Base-by-base conservation (phyloP, 352 stramenopile genomes). In the Pythium sukuiense region DNA sequence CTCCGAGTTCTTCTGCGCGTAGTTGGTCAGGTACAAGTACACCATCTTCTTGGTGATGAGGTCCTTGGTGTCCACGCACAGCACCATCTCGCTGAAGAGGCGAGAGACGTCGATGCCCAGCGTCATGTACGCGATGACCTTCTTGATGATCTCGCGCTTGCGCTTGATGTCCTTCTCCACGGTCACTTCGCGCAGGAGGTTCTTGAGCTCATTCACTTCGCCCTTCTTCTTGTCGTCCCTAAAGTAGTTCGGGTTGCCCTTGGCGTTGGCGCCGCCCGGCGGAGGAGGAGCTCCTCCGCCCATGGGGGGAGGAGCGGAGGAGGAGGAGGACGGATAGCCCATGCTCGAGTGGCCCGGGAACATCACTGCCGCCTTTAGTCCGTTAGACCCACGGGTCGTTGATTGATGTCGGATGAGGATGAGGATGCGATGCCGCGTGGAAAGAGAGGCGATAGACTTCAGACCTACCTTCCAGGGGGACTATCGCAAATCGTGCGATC, bases 1-100 rank as follows among this genome's bases (percentile, higher is more conserved):
- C 61, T 99, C 97, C 37, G 97, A 97, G 80, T 99, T 99, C 65
- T 97, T 97, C 63, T 97, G 87, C 6, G 98, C 98, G 81, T 99
- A 99, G 74, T 98, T 99, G 72, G 95, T 98, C 27, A 99, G 81
- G 76, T 99, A 99, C n/a, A 99, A 84, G 71, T 99, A 99, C 20
- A 99, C 96, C 97, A 99, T 99, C 76, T 99, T 99, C 84, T 99
- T 99, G 32, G 99, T 96, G 55, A 99, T 98, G 13, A 99, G 87
- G 85, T 99, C 97, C 55, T 97, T 93, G 14, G 96, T 99, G 73
- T 99, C 96, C 49, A 95, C 90, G 70, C 84, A 96, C 67, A 99
- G 85, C 74, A 99, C 98, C 96, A 99, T 99, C 82, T 99, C 97
- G 43, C 96, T 98, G 76, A 99, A 99, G 50, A 99, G 91, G 37